Conservation (phyloP, 495 filamentous ascomycete genomes). For the Aspergillus biplanus region DNA sequence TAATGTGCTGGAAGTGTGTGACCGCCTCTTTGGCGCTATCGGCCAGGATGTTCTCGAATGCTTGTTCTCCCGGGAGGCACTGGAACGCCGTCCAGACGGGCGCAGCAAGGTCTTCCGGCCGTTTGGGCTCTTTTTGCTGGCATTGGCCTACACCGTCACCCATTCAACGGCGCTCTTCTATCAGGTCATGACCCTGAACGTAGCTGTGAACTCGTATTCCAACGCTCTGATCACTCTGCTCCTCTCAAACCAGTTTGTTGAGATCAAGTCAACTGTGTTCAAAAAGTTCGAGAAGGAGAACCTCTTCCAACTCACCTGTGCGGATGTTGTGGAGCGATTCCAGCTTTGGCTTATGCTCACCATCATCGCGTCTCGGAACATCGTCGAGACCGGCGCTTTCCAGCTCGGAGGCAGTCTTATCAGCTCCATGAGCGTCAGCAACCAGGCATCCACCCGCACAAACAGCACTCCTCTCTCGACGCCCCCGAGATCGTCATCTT, state of each 20-base stretch:
- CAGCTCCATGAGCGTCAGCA: conserved; percentile 31
- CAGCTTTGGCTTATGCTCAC: conserved; percentile 96
- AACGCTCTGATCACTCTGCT: conserved; percentile 92
- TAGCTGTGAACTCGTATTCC: conserved; percentile 97
- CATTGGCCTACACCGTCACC: conserved; percentile 82
- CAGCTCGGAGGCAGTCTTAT: conserved; percentile 42
- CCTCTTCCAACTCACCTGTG: conserved; percentile 93
- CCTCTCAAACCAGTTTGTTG: conserved; percentile 94
- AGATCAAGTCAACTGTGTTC: conserved; percentile 97
- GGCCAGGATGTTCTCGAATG: conserved; percentile 97
- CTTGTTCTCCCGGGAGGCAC: conserved; percentile 87
- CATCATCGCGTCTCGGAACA: conserved; percentile 93
- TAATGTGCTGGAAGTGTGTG: conserved; percentile 89
- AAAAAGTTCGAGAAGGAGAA: conserved; percentile 98
- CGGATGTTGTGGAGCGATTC: conserved; percentile 95
- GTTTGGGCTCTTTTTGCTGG: conserved; percentile 86
- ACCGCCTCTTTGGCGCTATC: conserved; percentile 84
- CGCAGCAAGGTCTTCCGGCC: conserved; percentile 91
- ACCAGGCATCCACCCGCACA: conserved; percentile 39
- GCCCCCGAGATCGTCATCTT: conserved; percentile 53
- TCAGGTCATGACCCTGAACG: conserved; percentile 96
- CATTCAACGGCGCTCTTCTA: conserved; percentile 91
- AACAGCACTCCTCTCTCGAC: conserved; percentile 54
- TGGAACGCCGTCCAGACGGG: conserved; percentile 84
- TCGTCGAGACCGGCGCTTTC: conserved; percentile 82